Evolutionary conservation across 352 stramenopile species (phyloP), one percentile per base, ranked within the genome.

Genomic region (Pythium apleroticum): DNA sequence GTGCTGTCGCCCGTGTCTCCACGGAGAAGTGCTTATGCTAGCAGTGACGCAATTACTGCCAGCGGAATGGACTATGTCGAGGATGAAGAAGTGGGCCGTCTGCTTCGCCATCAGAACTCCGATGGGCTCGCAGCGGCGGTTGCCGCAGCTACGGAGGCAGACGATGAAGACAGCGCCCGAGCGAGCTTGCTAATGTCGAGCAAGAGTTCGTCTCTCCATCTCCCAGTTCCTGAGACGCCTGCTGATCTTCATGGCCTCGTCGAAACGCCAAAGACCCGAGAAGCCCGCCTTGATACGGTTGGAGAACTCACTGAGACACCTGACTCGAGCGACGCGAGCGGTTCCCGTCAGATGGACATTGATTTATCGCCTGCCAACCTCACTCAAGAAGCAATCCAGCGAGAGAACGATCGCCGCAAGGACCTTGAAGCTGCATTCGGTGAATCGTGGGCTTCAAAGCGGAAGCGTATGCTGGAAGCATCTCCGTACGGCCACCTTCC

Each of bases 361-460:
- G 77, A 94, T 35, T 69, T 93, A 24, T 78, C 72, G 19, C 60
- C 69, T 8, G 74, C 80, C 14, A 81, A 77, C 39, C 66, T 94
- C 37, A 88, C 83, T 28, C 79, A 91, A 60, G 85, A 93, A 46
- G 86, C 78, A 6, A 80, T 96, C 19, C 87, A 95, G 63, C 81
- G 82, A 10, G 87, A 96, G 60, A 91, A 91, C 48, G 84, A 84
- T 49, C 82, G 88, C 8, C 86, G 84, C 1, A 84, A 87, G 55
- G 84, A 94, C 45, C 72, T 96, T 35, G 82, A 92, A 63, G 84
- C 84, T 9, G 87, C 86, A 19, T 99, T 99, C 78, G 96, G 96
- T 17, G 97, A 99, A 74, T 96, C 93, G 30, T 99, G 97, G 96
- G 89, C 80, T 15, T 96, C 95, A 9, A 98, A 99, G 68, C 88